Conservation (phyloP, 192 early-diverging fungal genomes). For the Backusella australiensis region DNA sequence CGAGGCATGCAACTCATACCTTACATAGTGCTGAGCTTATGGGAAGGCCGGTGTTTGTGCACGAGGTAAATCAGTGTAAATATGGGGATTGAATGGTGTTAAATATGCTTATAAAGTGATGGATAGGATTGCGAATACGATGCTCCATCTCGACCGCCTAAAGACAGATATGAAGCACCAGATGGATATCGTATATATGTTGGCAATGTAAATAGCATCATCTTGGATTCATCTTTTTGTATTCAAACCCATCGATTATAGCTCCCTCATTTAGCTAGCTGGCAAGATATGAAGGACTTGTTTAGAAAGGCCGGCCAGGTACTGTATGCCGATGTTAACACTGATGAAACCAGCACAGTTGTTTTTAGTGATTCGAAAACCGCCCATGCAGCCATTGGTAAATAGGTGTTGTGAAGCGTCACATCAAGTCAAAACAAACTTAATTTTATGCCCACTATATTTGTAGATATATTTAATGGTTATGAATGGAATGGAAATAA, state of each 20-base stretch:
- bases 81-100: neutral
- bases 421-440: neutral
- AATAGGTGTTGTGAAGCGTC: neutral
- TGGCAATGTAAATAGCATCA: conserved; percentile 54
- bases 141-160: conserved; percentile 25
- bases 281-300: conserved; percentile 88
- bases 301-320: conserved; percentile 74
- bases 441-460: neutral
- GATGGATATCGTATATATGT: conserved; percentile 59
- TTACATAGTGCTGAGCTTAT: conserved; percentile 67
- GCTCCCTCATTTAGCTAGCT: conserved; percentile 76
- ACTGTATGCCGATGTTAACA: conserved; percentile 66
- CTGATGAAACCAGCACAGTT: conserved; percentile 70
- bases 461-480: conserved; percentile 74
- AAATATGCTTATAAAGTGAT: neutral
- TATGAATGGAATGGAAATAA: conserved; percentile 74
- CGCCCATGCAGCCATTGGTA: conserved; percentile 75
- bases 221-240: neutral
- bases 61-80: conserved; percentile 53
- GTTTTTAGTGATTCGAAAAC: conserved; percentile 66
- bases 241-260: conserved; percentile 17
- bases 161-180: conserved; percentile 23
- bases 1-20: conserved; percentile 67
- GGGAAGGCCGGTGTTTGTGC: conserved; percentile 72
- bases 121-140: conserved; percentile 63